These are phyloP conservation scores for Cryomyces minteri DNA, from an alignment of 495 filamentous ascomycete species.

Conservation along the genomic window DNA sequence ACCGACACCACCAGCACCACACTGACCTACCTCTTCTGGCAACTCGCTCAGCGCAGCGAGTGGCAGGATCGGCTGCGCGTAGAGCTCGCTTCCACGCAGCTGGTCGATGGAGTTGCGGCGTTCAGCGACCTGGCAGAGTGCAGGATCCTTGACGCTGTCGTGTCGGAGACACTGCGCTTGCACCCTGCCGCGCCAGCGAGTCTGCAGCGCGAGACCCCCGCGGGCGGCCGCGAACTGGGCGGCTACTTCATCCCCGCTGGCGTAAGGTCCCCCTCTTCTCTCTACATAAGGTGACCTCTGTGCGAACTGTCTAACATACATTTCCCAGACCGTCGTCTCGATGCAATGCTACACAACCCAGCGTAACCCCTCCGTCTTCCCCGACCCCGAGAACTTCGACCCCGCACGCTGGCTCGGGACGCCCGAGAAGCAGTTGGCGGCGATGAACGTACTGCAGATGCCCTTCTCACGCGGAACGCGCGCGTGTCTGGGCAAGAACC, in stretches of 20 bases:
- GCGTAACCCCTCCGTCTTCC: neutral
- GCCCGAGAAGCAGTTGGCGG: neutral
- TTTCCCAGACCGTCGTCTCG: neutral
- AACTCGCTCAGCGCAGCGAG: neutral
- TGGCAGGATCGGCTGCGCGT: neutral
- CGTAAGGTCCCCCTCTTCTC: neutral
- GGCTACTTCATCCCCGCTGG: neutral
- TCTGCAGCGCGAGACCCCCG: neutral
- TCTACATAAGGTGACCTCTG: too few species aligned
- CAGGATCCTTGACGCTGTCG: neutral
- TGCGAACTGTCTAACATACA: neutral
- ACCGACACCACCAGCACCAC: constrained; percentile 2
- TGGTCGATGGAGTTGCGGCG: neutral
- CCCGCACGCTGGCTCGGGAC: constrained; percentile 3
- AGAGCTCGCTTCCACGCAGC: neutral
- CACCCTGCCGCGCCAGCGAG: constrained; percentile 2
- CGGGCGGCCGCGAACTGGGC: neutral
- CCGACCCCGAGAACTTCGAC: constrained; percentile 2
- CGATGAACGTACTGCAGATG: constrained; percentile 1
- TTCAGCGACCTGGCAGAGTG: neutral
- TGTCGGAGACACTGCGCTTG: constrained; percentile 1
- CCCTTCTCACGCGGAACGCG: constrained; percentile 3
- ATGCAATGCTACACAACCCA: constrained; percentile 1
- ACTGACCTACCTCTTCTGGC: constrained; percentile 4
- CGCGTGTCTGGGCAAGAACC: constrained; percentile 2